A percentile compares a stretch with the other conserved stretches of the same genome.
Evolutionary conservation across 2,329 filamentous ascomycete genomes (phyloP).

Genomic region (Xylariaceae sp.): DNA sequence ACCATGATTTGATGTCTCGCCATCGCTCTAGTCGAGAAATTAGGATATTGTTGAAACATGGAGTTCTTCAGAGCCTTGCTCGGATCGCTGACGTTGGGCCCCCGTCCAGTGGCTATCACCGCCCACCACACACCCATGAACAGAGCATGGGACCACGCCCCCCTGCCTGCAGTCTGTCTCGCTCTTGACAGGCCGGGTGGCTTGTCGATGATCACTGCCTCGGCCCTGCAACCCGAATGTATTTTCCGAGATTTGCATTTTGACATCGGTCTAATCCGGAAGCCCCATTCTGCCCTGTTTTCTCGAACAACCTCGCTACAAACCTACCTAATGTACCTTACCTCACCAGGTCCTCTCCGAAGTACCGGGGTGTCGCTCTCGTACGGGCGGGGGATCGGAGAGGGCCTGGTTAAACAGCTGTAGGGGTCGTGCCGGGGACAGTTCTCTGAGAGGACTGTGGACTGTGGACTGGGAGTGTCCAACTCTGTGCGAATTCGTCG

Average conservation of each 20-base stretch:
- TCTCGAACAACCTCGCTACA: not conserved
- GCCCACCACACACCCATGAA: not conserved
- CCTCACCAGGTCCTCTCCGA: not conserved
- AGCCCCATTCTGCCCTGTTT: not conserved
- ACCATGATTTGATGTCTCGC: not conserved
- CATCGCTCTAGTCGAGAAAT: not conserved
- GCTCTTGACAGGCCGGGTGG: constrained; percentile 1
- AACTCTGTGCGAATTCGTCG: too few relatives aligned
- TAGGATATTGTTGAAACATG: not conserved
- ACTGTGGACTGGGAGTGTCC: too few relatives aligned
- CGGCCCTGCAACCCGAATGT: not conserved
- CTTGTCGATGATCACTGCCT: not conserved
- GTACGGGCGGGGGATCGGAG: not conserved
- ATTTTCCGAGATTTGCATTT: constrained; percentile 2
- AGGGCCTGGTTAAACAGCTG: too few relatives aligned
- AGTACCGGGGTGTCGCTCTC: not conserved
- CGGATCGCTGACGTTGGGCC: not conserved
- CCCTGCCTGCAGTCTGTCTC: not conserved
- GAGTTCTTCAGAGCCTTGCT: not conserved
- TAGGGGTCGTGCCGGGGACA: too few relatives aligned
- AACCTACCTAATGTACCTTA: not conserved
- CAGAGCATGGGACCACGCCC: not conserved
- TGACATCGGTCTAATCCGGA: not conserved
- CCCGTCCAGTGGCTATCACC: not conserved
- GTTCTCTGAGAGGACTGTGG: too few relatives aligned